Base-by-base conservation (phyloP, 2,329 filamentous ascomycete species). In the Coniochaeta prunicola region DNA sequence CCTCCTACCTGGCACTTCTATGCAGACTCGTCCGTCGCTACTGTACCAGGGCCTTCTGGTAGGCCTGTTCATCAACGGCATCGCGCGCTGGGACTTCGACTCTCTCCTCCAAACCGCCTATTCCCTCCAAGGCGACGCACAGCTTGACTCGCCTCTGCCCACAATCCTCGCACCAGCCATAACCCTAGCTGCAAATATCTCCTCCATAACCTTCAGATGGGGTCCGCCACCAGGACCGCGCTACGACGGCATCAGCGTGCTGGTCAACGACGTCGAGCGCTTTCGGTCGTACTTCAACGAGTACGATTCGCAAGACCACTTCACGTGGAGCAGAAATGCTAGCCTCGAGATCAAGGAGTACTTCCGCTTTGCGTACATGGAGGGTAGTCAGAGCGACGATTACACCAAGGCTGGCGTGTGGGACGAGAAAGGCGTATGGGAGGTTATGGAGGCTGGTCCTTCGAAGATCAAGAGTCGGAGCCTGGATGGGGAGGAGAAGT, bases 261-360 rank as follows among this genome's bases (percentile, higher is more conserved):
- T 96, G 0, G 89, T 96, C 63, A 94, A 96, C 67, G 91, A 96
- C 65, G 91, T 96, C 0, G 91, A 96, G 72, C 78, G 90, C 21
- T 92, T 88, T 70, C 77, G 88, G n/a, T 82, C 82, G 6, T 93
- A 88, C 70, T 88, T 88, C 61, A 81, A 85, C 55, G 78, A 75
- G 42, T 76, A 78, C 40, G 73, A 74, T 30, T 66, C 68, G 36
- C 60, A 69, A 56, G 67, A 75, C 21, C 68, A 72, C 15, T 89
- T 89, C 63, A 79, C 80, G 0, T 91, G 88, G 86, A 74, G 73
- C 0, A 77, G 85, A 60, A 76, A 81, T 36, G 70, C 67, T 24
- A 73, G 64, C 7, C 60, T 77, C 13, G 70, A 71, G 3, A 60
- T 79, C 57, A 83, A 86, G 40, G 88, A 92, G 71, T 93, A 91